Evolutionary conservation across 78 protist species (phyloP).

Genomic region (Protostelium mycophagum): DNA sequence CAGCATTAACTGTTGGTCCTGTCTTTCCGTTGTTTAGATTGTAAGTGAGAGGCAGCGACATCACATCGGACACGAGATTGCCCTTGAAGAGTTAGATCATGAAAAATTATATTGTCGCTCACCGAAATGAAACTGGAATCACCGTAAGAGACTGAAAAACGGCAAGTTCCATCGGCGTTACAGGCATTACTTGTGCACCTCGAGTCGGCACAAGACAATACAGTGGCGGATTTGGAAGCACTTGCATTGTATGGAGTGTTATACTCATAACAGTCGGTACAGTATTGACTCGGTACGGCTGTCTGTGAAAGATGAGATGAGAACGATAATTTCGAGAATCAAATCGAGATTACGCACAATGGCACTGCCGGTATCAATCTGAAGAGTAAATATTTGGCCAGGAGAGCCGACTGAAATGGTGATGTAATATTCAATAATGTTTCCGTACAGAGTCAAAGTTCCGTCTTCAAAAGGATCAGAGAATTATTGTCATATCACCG

Average conservation of each 20-base stretch:
- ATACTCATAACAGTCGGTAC: not conserved
- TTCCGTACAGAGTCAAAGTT: not conserved
- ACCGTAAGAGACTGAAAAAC: not conserved
- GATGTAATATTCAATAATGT: not conserved
- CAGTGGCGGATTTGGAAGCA: not conserved
- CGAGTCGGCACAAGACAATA: not conserved
- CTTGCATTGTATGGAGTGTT: not conserved
- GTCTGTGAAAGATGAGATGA: not conserved
- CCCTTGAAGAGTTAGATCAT: not conserved
- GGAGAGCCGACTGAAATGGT: not conserved
- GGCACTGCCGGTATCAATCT: not conserved
- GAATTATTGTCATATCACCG: not conserved
- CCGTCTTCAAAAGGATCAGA: not conserved
- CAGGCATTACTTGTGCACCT: not conserved
- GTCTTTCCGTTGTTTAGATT: too few species aligned
- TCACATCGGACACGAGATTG: not conserved
- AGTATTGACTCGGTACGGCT: not conserved
- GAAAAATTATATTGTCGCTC: not conserved
- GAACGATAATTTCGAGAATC: not conserved
- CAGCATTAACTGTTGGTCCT: not conserved
- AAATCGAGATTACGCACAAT: not conserved
- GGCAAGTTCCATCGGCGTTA: not conserved
- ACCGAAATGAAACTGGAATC: not conserved
- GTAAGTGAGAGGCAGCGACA: not conserved
- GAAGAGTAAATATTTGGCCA: not conserved